These are phyloP conservation scores for Ilyonectria robusta DNA, from an alignment of 2,329 filamentous ascomycete species.

Conservation along the genomic window DNA sequence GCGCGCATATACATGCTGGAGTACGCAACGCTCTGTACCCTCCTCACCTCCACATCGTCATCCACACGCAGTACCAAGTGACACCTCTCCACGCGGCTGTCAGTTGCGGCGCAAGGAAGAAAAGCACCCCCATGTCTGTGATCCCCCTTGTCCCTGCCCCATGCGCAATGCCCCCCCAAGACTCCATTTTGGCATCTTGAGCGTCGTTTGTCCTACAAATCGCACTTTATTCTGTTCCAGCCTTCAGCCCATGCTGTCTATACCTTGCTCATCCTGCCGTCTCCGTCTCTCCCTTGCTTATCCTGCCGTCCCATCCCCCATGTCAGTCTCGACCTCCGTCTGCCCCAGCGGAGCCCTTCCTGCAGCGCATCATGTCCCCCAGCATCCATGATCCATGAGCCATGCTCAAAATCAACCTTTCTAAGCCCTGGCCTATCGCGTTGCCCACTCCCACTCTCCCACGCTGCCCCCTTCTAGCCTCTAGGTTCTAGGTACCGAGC, in stretches of 20 bases:
- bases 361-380: constrained; percentile 2
- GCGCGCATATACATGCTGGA: constrained; percentile 13
- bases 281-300: background rate
- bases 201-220: background rate
- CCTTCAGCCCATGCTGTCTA: background rate
- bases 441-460: constrained; percentile 1
- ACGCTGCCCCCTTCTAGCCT: background rate
- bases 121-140: constrained; percentile 35
- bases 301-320: background rate
- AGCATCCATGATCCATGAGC: constrained; percentile 16
- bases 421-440: constrained; percentile 1
- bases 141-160: constrained; percentile 46
- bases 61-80: constrained; percentile 25
- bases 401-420: constrained; percentile 33
- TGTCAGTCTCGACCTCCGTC: background rate
- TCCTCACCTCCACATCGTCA: constrained; percentile 25
- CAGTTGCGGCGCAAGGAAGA: constrained; percentile 41
- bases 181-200: constrained; percentile 18
- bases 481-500: background rate
- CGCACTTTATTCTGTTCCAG: constrained; percentile 8
- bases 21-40: background rate
- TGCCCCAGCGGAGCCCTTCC: background rate
- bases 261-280: background rate
- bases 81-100: constrained; percentile 33
- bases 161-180: constrained; percentile 46